Conservation (phyloP, 78 protist genomes). For the Dictyostelium intermedium region DNA sequence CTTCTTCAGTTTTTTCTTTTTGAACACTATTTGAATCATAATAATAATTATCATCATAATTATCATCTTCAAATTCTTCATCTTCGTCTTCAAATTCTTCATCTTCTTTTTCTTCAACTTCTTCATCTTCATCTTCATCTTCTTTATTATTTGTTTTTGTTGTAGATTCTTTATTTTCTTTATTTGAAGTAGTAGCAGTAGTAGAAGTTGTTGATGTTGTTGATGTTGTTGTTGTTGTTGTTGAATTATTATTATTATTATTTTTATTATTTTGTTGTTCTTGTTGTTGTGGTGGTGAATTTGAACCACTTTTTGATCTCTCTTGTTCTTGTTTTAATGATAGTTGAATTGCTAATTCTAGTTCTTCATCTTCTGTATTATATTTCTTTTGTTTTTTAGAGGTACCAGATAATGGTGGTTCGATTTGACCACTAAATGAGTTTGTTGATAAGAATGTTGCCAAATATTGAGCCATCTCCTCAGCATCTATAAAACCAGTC, state of each 20-base stretch:
- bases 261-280: not conserved
- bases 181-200: not conserved
- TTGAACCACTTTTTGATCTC: not conserved
- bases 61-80: conserved; percentile 31
- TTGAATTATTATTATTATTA: not conserved
- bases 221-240: not conserved
- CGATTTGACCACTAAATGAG: not conserved
- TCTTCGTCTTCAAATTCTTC: conserved; percentile 17
- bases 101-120: not conserved
- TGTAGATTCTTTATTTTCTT: not conserved
- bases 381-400: conserved; percentile 33
- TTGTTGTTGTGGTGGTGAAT: not conserved
- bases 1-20: not conserved
- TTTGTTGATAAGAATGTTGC: not conserved
- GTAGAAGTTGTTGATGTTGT: not conserved
- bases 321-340: conserved; percentile 10
- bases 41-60: conserved; percentile 6
- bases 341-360: conserved; percentile 63
- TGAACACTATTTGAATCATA: not conserved
- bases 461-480: conserved; percentile 20
- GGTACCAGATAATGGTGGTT: not conserved
- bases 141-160: not conserved
- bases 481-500: conserved; percentile 12
- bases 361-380: conserved; percentile 65
- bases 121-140: not conserved